phyloP scores from a whole-genome alignment of 192 early-diverging fungal genomes.

The Thamnidium elegans region DNA sequence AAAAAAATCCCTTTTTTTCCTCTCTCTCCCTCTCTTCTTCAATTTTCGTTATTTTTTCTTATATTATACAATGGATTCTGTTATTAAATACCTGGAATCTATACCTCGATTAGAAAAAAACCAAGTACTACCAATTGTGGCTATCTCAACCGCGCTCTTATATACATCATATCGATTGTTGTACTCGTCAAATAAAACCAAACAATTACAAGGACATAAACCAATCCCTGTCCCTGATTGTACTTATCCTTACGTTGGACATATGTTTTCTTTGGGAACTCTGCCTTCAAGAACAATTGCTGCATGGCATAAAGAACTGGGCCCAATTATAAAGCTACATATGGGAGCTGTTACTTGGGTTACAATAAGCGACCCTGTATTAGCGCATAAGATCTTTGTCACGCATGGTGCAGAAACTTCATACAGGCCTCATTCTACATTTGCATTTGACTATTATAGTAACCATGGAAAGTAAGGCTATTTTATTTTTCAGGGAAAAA shows the following conservation, averaged over 20 bases:
- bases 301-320: constrained; percentile 14
- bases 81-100: no score
- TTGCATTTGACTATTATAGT: background rate
- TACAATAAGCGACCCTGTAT: background rate
- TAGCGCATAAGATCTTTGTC: constrained; percentile 10
- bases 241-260: constrained; percentile 10
- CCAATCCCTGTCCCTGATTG: constrained; percentile 3
- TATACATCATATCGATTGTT: no score
- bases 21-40: no score
- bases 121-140: no score
- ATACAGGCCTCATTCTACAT: background rate
- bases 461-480: background rate
- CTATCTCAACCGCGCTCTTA: no score
- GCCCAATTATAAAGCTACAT: constrained; percentile 1
- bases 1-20: no score
- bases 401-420: background rate
- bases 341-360: constrained; percentile 12
- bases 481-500: background rate
- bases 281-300: background rate
- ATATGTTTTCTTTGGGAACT: constrained; percentile 6
- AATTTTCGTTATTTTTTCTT: no score
- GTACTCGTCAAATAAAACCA: background rate
- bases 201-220: background rate
- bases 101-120: no score
- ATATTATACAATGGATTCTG: no score